Conservation (phyloP, 2,329 filamentous ascomycete genomes). For the Gnomoniopsis smithogilvyi region DNA sequence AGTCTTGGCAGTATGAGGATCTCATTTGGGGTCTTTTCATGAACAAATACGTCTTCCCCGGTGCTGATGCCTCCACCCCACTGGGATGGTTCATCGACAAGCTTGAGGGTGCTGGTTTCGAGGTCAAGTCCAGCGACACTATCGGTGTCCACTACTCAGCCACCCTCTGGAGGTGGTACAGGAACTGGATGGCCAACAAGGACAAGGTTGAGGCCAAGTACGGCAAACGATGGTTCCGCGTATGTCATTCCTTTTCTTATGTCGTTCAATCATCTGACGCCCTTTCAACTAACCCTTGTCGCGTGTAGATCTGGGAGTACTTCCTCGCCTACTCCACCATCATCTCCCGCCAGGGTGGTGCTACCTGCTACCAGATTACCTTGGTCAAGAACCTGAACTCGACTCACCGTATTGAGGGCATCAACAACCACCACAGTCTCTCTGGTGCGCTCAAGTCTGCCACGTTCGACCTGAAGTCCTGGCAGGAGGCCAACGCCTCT, state of each 20-base stretch:
- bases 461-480: constrained; percentile 33
- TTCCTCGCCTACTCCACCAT: constrained; percentile 87
- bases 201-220: constrained; percentile 95
- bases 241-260: constrained; percentile 44
- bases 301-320: constrained; percentile 80
- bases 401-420: constrained; percentile 75
- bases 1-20: constrained; percentile 97
- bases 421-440: constrained; percentile 66
- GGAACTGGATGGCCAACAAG: constrained; percentile 94
- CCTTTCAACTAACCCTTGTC: not conserved
- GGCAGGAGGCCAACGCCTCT: constrained; percentile 28
- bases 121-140: constrained; percentile 89
- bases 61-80: constrained; percentile 91
- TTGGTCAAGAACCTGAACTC: constrained; percentile 89
- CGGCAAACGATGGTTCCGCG: constrained; percentile 90
- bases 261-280: too few relatives aligned
- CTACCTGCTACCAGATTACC: constrained; percentile 84
- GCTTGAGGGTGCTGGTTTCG: constrained; percentile 83
- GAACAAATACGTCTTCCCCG: constrained; percentile 99
- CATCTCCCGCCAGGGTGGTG: constrained; percentile 76
- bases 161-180: constrained; percentile 96
- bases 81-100: constrained; percentile 82
- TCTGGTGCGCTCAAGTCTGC: constrained; percentile 49
- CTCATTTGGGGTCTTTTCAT: constrained; percentile 98
- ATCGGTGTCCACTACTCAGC: constrained; percentile 96